Evolutionary conservation across 2,329 filamentous ascomycete species (phyloP), one percentile per base, ranked within the genome.

Genomic region (Xylariomycetidae sp.): DNA sequence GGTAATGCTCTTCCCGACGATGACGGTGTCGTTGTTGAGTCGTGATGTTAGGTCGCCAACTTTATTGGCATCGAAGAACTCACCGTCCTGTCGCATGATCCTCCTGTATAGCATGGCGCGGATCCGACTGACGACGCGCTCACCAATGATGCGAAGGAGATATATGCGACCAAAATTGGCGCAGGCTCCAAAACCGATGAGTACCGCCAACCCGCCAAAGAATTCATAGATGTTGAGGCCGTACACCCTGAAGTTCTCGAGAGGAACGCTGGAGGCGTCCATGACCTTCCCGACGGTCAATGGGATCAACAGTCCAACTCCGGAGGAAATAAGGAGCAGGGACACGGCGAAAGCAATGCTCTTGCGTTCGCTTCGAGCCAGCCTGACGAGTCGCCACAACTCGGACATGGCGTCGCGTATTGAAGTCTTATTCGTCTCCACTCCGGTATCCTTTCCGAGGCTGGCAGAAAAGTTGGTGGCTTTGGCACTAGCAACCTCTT

Each of bases 11-110:
- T 98, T 98, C 56, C 90, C 92, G 34, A 98, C 92, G 53, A 98
- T 94, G 54, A 97, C 88, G 1, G 92, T 96, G 59, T 98, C 94
- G 3, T 89, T 94, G 52, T 90, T 89, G 28, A 98, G 77, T 23
- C 94, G 83, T 23, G 90, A 97, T 53, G 98, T 96, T 49, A 98
- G 68, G 57, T 98, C 92, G 58, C 92, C 92, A 16, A 96, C 89
- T 16, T 92, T 78, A 64, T 98, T 98, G 25, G 92, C 92, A 57
- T 98, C 92, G 55, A 98, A 98, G 66, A 98, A 98, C 54, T 97
- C 92, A 38, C 92, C 92, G 59, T 98, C 92, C 59, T 98, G 92
- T n/a, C 92, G 75, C 50, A 94, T 94, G 0, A 92, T 98, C 44
- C 85, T 80, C 45, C 88, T 80, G 66, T 94, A 98, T 4, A 98